Evolutionary conservation across 805 yeast species (phyloP), one percentile per base, ranked within the genome.

Genomic region (Zygotorulaspora chibaensis): DNA sequence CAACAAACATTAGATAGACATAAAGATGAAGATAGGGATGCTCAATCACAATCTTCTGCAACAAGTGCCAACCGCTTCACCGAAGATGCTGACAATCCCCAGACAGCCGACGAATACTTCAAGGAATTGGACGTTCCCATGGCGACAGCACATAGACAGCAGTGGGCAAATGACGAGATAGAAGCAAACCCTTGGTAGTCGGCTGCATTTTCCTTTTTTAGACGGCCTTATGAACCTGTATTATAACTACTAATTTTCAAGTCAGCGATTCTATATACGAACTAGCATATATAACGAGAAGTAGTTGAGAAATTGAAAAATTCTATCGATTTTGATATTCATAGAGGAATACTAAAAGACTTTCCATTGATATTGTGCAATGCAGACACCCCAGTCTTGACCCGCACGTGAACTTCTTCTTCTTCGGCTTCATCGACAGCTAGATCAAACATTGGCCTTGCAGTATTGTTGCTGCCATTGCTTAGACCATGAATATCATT

Each of bases 101-200:
- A 75, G 6, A 40, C 52, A 73, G 38, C 79, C 76, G 62, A 71
- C 20, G 79, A 73, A 28, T 75, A 88, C 29, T 75, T 93, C 29
- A 73, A 69, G 40, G 96, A 90, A 63, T 73, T 91, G 55, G 80
- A 83, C 56, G 75, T 85, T 49, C 95, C 93, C n/a, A 73, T 84
- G 3, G 53, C 59, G 8, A 51, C 59, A 13, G 62, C 52, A 2
- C 54, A 57, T 13, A 54, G 51, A 26, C 62, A 61, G 8, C 61
- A 72, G 2, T 76, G 81, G 80, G 76, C 72, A 3, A 66, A 60
- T 13, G 74, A 72, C 16, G 80, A 75, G n/a, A 72, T 76, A 13
- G 83, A 78, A 41, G 66, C 68, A 3, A 84, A 84, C 56, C 93
- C 90, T 3, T 84, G 93, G 93, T 66, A 47, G 51, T 35, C 8